phyloP scores from a whole-genome alignment of 2,329 filamentous ascomycete genomes.

The Westerdykella aurantiaca region DNA sequence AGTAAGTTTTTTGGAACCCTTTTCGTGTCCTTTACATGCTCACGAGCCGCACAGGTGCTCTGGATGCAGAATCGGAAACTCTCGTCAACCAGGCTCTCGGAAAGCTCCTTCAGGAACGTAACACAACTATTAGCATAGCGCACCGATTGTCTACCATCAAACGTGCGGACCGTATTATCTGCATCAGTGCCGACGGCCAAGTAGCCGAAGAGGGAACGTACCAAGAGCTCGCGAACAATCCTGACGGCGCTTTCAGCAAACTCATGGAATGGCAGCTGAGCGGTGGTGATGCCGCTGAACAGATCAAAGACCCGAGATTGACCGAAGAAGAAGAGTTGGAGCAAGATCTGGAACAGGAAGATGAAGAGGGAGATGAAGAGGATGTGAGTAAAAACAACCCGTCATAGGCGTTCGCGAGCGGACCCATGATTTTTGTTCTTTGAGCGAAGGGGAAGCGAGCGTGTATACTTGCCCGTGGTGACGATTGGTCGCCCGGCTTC shows the following conservation, averaged over 20 bases:
- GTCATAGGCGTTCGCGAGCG: background rate
- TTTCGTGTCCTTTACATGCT: background rate
- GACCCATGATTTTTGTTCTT: too few relatives aligned
- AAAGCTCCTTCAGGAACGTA: slow-evolving; percentile 73
- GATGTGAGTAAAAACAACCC: slow-evolving; percentile 5
- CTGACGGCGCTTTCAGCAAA: slow-evolving; percentile 80
- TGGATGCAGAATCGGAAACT: slow-evolving; percentile 95
- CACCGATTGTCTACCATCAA: slow-evolving; percentile 96
- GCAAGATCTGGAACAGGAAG: slow-evolving; percentile 33
- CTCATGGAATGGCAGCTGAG: slow-evolving; percentile 99
- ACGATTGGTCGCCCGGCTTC: too few relatives aligned
- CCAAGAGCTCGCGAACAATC: slow-evolving; percentile 63
- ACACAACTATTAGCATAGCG: slow-evolving; percentile 96
- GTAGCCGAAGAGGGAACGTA: slow-evolving; percentile 92
- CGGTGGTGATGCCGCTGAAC: slow-evolving; percentile 57
- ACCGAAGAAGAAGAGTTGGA: slow-evolving; percentile 50
- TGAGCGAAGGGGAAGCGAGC: too few relatives aligned
- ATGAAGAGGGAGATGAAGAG: slow-evolving; percentile 23
- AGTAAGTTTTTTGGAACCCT: slow-evolving; percentile 42
- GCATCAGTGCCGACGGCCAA: slow-evolving; percentile 75
- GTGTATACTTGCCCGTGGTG: too few relatives aligned
- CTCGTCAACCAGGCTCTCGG: slow-evolving; percentile 87
- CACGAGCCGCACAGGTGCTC: slow-evolving; percentile 44
- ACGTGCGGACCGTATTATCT: slow-evolving; percentile 88
- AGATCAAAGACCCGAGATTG: slow-evolving; percentile 28